Evolutionary conservation across 2,329 filamentous ascomycete genomes (phyloP).

Genomic region (Periconia digitata): DNA sequence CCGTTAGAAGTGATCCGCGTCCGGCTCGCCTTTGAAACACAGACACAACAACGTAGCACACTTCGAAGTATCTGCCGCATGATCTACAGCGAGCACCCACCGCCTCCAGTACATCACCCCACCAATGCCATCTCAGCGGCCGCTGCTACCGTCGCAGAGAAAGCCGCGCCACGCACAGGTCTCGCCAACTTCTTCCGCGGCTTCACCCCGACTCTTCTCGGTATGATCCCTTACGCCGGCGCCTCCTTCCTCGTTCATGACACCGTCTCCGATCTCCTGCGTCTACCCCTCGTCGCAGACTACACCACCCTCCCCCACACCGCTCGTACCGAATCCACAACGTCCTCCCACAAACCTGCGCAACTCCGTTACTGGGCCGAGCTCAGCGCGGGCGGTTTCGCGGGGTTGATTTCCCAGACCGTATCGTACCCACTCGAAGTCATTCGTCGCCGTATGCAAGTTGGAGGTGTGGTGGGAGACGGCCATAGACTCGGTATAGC

Average conservation of each 20-base stretch:
- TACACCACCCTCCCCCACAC: conserved; percentile 75
- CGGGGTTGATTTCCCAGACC: conserved; percentile 87
- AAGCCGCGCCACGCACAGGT: conserved; percentile 64
- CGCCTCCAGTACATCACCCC: conserved; percentile 28
- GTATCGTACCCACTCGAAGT: conserved; percentile 93
- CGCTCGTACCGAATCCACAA: conserved; percentile 38
- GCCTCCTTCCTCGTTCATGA: conserved; percentile 96
- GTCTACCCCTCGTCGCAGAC: conserved; percentile 64
- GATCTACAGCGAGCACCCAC: conserved; percentile 77
- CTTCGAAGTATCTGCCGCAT: conserved; percentile 76
- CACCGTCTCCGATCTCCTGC: conserved; percentile 80
- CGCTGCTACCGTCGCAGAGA: conserved; percentile 50
- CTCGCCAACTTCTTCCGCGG: conserved; percentile 93
- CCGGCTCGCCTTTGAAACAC: conserved; percentile 92
- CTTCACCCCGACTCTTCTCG: conserved; percentile 84
- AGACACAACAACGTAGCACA: conserved; percentile 68
- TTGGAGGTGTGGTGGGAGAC: conserved; percentile 90
- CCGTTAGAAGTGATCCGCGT: conserved; percentile 92
- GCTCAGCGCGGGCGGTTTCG: conserved; percentile 78
- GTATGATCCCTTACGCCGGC: conserved; percentile 96
- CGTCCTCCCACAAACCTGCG: conserved; percentile 59
- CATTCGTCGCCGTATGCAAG: conserved; percentile 90
- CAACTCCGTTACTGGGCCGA: conserved; percentile 85
- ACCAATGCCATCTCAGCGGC: conserved; percentile 46
- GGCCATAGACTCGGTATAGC: conserved; percentile 74